Evolutionary conservation across 441 rosid species (phyloP).

Genomic region (Francoa sonchifolia): DNA sequence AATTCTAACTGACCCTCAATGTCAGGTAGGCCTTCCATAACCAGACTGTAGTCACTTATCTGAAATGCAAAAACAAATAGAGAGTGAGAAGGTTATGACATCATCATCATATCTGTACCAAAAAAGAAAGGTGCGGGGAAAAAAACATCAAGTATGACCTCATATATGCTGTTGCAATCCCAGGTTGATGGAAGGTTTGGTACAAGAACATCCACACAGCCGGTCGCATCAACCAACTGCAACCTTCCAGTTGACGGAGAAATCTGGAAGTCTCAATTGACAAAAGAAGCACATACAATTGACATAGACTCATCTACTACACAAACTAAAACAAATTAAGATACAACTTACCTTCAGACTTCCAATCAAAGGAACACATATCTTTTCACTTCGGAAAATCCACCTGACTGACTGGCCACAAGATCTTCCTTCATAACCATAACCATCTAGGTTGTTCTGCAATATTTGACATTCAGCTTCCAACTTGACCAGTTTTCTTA

Average conservation of each 20-base stretch:
- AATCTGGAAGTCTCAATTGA: slow-evolving; percentile 44
- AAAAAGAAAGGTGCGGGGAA: too few relatives aligned
- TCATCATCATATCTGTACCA: slow-evolving; percentile 7
- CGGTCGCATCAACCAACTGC: slow-evolving; percentile 63
- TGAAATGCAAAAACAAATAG: slow-evolving; percentile 20
- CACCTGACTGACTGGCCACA: slow-evolving; percentile 29
- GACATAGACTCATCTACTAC: too few relatives aligned
- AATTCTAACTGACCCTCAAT: slow-evolving; percentile 18
- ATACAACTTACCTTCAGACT: slow-evolving; percentile 47
- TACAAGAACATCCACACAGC: slow-evolving; percentile 53
- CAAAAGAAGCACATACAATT: background rate
- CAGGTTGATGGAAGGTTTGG: slow-evolving; percentile 57
- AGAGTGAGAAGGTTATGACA: slow-evolving; percentile 10
- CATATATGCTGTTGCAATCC: slow-evolving; percentile 33
- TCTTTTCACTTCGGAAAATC: slow-evolving; percentile 40
- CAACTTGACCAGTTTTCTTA: slow-evolving; percentile 17
- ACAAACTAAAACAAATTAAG: background rate
- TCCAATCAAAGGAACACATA: slow-evolving; percentile 57
- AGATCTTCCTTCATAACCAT: slow-evolving; percentile 19
- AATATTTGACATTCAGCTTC: slow-evolving; percentile 14
- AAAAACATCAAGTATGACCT: slow-evolving; percentile 32
- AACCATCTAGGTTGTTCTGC: slow-evolving; percentile 8
- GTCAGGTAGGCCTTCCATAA: slow-evolving; percentile 48
- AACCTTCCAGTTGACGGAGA: slow-evolving; percentile 60
- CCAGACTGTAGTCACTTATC: slow-evolving; percentile 50